Percentiles rank a stretch among this genome's conserved stretches.
Evolutionary conservation across 2,329 filamentous ascomycete species (phyloP).

Genomic region (Rhynchosporium agropyri): DNA sequence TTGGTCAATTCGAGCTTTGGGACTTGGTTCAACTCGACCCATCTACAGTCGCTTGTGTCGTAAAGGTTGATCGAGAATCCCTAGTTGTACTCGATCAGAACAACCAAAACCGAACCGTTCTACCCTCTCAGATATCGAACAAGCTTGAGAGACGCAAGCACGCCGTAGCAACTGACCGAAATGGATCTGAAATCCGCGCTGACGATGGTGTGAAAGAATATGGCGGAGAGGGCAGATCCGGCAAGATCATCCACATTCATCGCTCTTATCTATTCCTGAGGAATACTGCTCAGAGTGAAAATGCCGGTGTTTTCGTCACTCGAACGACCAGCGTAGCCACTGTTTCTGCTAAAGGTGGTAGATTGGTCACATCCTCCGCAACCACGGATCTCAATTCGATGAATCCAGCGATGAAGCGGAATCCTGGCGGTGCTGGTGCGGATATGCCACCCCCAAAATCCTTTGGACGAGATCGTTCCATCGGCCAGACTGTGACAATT

Average conservation of each 20-base stretch:
- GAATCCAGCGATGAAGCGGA: conserved; percentile 85
- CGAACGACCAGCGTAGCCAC: conserved; percentile 85
- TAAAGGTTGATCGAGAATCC: conserved; percentile 94
- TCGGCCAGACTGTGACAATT: conserved; percentile 91
- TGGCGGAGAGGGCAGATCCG: conserved; percentile 80
- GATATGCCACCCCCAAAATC: conserved; percentile 68
- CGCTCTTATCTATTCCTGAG: conserved; percentile 90
- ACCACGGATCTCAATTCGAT: conserved; percentile 84
- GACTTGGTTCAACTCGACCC: conserved; percentile 94
- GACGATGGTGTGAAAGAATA: conserved; percentile 93
- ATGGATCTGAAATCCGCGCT: conserved; percentile 87
- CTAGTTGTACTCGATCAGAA: conserved; percentile 90
- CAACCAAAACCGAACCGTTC: conserved; percentile 75
- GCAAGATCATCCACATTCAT: conserved; percentile 91
- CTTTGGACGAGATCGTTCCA: conserved; percentile 78
- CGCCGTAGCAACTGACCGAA: conserved; percentile 88
- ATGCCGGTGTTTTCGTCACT: conserved; percentile 86
- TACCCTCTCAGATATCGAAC: conserved; percentile 91
- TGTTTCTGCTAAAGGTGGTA: conserved; percentile 90
- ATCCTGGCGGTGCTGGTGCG: conserved; percentile 56
- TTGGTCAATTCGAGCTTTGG: conserved; percentile 89
- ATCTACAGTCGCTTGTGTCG: conserved; percentile 87
- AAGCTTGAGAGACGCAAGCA: conserved; percentile 81
- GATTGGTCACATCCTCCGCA: conserved; percentile 61
- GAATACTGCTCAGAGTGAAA: conserved; percentile 81